Evolutionary conservation across 1,139 yeast species (phyloP).

Genomic region (Sugiyamaella pinicola): DNA sequence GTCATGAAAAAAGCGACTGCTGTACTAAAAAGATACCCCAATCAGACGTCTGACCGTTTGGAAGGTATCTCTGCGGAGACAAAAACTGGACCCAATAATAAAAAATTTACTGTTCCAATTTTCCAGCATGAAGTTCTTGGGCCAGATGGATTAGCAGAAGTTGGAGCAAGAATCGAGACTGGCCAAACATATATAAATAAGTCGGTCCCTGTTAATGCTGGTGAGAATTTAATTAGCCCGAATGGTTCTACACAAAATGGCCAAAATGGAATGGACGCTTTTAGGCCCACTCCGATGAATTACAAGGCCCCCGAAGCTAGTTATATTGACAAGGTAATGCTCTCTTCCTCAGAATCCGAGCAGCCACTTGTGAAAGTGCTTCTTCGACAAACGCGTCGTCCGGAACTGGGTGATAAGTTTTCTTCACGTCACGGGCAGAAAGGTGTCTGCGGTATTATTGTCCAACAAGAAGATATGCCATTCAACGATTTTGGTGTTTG

Average conservation of each 20-base stretch:
- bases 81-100: constrained; percentile 43
- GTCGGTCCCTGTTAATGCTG: constrained; percentile 84
- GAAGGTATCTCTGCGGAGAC: constrained; percentile 84
- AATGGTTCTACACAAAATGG: constrained; percentile 37
- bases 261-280: constrained; percentile 47
- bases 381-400: constrained; percentile 93
- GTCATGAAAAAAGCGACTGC: constrained; percentile 93
- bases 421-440: constrained; percentile 98
- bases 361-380: constrained; percentile 92
- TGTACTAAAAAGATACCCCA: constrained; percentile 85
- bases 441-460: constrained; percentile 98
- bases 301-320: constrained; percentile 96
- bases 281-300: constrained; percentile 85
- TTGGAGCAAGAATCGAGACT: constrained; percentile 84
- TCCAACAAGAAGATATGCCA: constrained; percentile 94
- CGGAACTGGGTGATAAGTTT: constrained; percentile 96
- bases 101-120: constrained; percentile 57
- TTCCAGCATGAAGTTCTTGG: constrained; percentile 87
- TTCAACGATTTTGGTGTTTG: constrained; percentile 86
- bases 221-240: constrained; percentile 64
- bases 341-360: constrained; percentile 93
- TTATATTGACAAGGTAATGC: constrained; percentile 95
- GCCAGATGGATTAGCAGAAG: constrained; percentile 96
- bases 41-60: constrained; percentile 87
- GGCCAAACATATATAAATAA: constrained; percentile 95